These are phyloP conservation scores for Schwanniomyces vanrijiae DNA, from an alignment of 805 yeast genomes.

Conservation along the genomic window DNA sequence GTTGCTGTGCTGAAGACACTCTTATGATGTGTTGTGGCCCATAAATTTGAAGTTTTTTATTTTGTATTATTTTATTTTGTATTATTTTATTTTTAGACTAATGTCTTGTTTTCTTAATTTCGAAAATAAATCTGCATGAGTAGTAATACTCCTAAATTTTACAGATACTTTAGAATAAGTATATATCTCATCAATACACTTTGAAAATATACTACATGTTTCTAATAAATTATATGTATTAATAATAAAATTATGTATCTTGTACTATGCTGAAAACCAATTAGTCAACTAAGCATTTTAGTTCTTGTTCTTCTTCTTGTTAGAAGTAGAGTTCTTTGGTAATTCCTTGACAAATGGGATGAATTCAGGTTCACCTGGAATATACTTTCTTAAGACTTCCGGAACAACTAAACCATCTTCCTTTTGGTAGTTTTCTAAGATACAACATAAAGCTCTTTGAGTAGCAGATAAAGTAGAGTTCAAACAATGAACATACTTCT, in stretches of 20 bases:
- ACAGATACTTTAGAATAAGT: not conserved
- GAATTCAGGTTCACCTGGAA: slow-evolving; percentile 98
- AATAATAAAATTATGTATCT: not conserved
- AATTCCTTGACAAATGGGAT: slow-evolving; percentile 86
- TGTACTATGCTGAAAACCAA: too few relatives aligned
- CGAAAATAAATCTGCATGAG: not conserved
- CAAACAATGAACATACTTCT: slow-evolving; percentile 97
- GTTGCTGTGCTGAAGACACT: slow-evolving; percentile 28
- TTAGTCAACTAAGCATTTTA: not conserved
- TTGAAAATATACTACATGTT: slow-evolving; percentile 2
- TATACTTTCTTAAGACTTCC: slow-evolving; percentile 91
- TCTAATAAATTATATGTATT: slow-evolving; percentile 1
- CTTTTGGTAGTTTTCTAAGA: slow-evolving; percentile 96
- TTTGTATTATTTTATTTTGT: not conserved
- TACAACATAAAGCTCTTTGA: slow-evolving; percentile 96
- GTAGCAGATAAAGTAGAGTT: slow-evolving; percentile 97
- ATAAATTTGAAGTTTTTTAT: not conserved
- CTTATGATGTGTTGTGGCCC: slow-evolving; percentile 9
- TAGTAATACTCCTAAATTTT: not conserved
- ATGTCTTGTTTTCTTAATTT: not conserved
- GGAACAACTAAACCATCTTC: slow-evolving; percentile 94
- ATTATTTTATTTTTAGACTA: not conserved
- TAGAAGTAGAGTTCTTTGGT: slow-evolving; percentile 91
- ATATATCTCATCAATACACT: not conserved
- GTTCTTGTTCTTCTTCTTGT: slow-evolving; percentile 47